Base-by-base conservation (phyloP, 345 rosid species). In the Hibiscus syriacus region DNA sequence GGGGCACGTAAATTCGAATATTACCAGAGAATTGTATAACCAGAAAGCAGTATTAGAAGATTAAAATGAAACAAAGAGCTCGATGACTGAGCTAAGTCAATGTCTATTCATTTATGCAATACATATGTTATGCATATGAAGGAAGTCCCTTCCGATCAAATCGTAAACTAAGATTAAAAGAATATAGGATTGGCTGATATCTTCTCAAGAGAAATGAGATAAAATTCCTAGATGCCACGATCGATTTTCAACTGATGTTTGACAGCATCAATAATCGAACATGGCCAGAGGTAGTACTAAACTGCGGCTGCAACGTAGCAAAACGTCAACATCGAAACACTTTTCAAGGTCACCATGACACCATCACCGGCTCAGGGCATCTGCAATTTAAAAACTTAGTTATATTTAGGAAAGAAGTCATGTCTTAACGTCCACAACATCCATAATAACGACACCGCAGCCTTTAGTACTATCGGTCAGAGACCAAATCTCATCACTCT, bases 401-500 rank as follows among this genome's bases (percentile, higher is more conserved):
- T n/a, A n/a, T n/a, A n/a, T n/a, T n/a, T n/a, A n/a, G n/a, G n/a
- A n/a, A n/a, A n/a, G n/a, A n/a, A n/a, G n/a, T n/a, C n/a, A n/a
- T n/a, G n/a, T n/a, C n/a, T n/a, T n/a, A n/a, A n/a, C n/a, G n/a
- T n/a, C n/a, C n/a, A n/a, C n/a, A n/a, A n/a, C n/a, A n/a, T n/a
- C n/a, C n/a, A n/a, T n/a, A n/a, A n/a, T n/a, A n/a, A n/a, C n/a
- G n/a, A n/a, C n/a, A n/a, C n/a, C n/a, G n/a, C n/a, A n/a, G n/a
- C n/a, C n/a, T n/a, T n/a, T n/a, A n/a, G n/a, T n/a, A n/a, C n/a
- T n/a, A n/a, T n/a, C n/a, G n/a, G n/a, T n/a, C n/a, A n/a, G n/a
- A n/a, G 49, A 55, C 50, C 22, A 67, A 55, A 46, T 58, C 64
- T 5, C 38, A 43, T n/a, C 22, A 59, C 43, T 55, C 32, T 59